These are phyloP conservation scores for Fusarium albidum DNA, from an alignment of 2,329 filamentous ascomycete genomes.

Conservation along the genomic window DNA sequence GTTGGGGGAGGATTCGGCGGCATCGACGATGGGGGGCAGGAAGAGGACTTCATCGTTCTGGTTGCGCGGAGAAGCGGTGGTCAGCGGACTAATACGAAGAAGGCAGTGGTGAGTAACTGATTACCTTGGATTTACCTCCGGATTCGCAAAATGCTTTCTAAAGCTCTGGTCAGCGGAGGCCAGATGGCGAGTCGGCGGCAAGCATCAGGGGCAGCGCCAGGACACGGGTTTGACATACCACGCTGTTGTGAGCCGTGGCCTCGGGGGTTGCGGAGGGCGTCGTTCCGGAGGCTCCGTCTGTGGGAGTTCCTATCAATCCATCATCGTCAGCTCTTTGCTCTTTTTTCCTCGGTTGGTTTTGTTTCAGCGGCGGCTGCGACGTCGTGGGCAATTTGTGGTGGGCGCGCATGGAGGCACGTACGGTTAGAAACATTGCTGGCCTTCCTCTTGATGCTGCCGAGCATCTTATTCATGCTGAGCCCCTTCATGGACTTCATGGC, in stretches of 20 bases:
- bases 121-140: constrained; percentile 65
- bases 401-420: constrained; percentile 25
- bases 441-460: constrained; percentile 62
- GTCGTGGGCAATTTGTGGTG: constrained; percentile 4
- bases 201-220: constrained; percentile 8
- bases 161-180: constrained; percentile 32
- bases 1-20: constrained; percentile 87
- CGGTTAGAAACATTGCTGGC: constrained; percentile 43
- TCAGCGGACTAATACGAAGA: constrained; percentile 13
- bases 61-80: constrained; percentile 1
- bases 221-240: constrained; percentile 62
- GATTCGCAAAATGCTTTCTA: constrained; percentile 86
- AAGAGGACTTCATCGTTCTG: constrained; percentile 91
- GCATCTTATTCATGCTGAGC: constrained; percentile 64
- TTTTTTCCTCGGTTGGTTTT: constrained; percentile 14
- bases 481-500: constrained; percentile 59
- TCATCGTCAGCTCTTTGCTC: constrained; percentile 1
- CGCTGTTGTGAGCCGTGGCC: constrained; percentile 69
- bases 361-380: background rate
- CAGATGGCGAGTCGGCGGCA: constrained; percentile 8
- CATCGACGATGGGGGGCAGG: constrained; percentile 92
- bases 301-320: constrained; percentile 18
- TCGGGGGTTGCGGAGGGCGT: constrained; percentile 69
- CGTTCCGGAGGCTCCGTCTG: constrained; percentile 33
- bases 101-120: constrained; percentile 30